Percentiles rank a stretch among this genome's conserved stretches.
Evolutionary conservation across 2,329 filamentous ascomycete species (phyloP).

Genomic region (Trichoderma simmonsii): DNA sequence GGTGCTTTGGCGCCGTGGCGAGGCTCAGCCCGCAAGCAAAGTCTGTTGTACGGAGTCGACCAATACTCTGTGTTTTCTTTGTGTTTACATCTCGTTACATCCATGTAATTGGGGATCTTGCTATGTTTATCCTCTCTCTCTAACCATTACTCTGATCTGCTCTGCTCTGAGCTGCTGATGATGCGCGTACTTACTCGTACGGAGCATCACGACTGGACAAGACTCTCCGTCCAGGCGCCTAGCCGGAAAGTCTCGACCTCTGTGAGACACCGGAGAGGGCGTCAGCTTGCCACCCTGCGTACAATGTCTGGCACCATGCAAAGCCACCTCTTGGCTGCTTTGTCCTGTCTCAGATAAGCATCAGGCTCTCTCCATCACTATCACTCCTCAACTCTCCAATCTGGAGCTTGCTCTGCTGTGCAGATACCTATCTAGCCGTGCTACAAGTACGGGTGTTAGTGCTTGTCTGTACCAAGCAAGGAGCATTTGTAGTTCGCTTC

Average conservation of each 20-base stretch:
- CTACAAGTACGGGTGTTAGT: not conserved
- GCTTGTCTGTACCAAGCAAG: not conserved
- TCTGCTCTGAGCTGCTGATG: not conserved
- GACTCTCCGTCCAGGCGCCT: not conserved
- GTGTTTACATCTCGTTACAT: not conserved
- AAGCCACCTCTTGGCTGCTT: conserved; percentile 16
- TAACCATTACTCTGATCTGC: not conserved
- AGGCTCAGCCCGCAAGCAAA: conserved; percentile 4
- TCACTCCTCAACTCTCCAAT: not conserved
- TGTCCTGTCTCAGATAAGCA: conserved; percentile 17
- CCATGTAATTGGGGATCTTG: not conserved
- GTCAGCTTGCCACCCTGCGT: conserved; percentile 16
- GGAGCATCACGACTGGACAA: not conserved
- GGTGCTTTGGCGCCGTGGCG: conserved; percentile 16
- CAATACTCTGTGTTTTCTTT: too few species aligned
- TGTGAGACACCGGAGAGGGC: conserved; percentile 12
- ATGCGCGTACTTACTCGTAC: not conserved
- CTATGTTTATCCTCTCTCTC: not conserved
- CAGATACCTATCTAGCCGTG: not conserved
- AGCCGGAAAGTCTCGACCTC: conserved; percentile 3
- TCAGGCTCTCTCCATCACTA: not conserved
- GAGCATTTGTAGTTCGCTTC: not conserved
- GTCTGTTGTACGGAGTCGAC: too few species aligned
- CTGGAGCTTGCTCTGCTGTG: not conserved
- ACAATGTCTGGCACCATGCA: conserved; percentile 14